phyloP scores from a whole-genome alignment of 768 basidiomycete species.

The Sistotremastrum niveocremeum region DNA sequence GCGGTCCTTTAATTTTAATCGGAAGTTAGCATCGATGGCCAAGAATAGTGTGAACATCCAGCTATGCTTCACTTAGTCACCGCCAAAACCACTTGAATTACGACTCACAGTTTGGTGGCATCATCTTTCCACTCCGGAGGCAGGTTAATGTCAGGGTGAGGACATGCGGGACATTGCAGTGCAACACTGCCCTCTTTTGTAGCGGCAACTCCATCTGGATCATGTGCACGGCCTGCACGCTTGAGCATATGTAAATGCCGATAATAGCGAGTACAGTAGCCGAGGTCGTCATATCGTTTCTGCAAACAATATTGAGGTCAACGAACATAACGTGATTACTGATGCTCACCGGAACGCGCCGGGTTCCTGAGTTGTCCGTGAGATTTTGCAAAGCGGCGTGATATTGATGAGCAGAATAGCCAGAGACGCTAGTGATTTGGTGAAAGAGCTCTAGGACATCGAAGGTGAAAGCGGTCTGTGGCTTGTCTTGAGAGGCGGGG shows the following conservation, averaged over 20 bases:
- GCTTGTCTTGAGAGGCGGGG: slow-evolving; percentile 3
- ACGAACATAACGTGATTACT: not conserved
- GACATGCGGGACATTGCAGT: slow-evolving; percentile 17
- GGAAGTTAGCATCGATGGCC: slow-evolving; percentile 16
- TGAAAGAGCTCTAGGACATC: slow-evolving; percentile 4
- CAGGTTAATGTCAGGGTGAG: slow-evolving; percentile 17
- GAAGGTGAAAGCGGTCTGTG: slow-evolving; percentile 7
- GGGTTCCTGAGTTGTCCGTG: not conserved
- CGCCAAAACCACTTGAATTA: no score
- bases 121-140: slow-evolving; percentile 14
- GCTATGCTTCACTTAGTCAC: no score
- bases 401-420: slow-evolving; percentile 7
- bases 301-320: slow-evolving; percentile 1
- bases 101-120: no score
- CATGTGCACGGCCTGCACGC: not conserved
- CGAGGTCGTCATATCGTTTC: slow-evolving; percentile 18
- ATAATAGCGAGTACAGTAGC: no score
- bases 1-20: slow-evolving; percentile 10
- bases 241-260: no score
- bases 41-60: slow-evolving; percentile 16
- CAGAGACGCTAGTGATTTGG: slow-evolving; percentile 2
- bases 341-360: not conserved
- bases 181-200: slow-evolving; percentile 3
- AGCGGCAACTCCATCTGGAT: not conserved
- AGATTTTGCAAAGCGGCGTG: not conserved